A percentile compares a stretch with the other conserved stretches of the same genome.
These are phyloP conservation scores for Rhodotorula graminis DNA, from an alignment of 768 basidiomycete genomes.

Conservation along the genomic window DNA sequence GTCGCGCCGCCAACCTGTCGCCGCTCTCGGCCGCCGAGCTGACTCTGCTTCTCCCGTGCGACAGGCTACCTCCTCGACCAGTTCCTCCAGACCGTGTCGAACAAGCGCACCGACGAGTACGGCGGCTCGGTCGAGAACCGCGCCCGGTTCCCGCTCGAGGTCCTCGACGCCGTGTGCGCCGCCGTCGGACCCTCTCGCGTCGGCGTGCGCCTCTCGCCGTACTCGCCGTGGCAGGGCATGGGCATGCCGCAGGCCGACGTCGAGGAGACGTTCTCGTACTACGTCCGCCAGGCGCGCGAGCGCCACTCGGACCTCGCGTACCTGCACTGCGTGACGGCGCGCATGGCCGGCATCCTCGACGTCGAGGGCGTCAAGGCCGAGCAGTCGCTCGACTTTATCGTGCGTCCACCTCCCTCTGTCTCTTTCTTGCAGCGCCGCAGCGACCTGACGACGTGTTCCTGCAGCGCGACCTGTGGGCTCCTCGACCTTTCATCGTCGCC, in stretches of 20 bases:
- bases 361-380: conserved; percentile 5
- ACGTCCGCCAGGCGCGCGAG: conserved; percentile 53
- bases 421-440: not conserved
- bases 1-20: no score
- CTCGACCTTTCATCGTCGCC: conserved; percentile 22
- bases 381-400: conserved; percentile 42
- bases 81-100: conserved; percentile 39
- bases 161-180: conserved; percentile 54
- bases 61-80: conserved; percentile 40
- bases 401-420: conserved; percentile 3
- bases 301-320: conserved; percentile 52
- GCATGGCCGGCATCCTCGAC: conserved; percentile 25
- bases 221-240: conserved; percentile 43
- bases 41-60: not conserved
- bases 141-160: conserved; percentile 57
- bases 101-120: conserved; percentile 52
- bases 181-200: conserved; percentile 58
- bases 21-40: not conserved
- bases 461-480: conserved; percentile 30
- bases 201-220: conserved; percentile 55
- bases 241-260: conserved; percentile 47
- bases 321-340: conserved; percentile 54
- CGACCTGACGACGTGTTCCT: no score
- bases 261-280: conserved; percentile 48
- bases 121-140: conserved; percentile 65